Base-by-base conservation (phyloP, 148 eudicot species). In the Amaranthus cruentus region DNA sequence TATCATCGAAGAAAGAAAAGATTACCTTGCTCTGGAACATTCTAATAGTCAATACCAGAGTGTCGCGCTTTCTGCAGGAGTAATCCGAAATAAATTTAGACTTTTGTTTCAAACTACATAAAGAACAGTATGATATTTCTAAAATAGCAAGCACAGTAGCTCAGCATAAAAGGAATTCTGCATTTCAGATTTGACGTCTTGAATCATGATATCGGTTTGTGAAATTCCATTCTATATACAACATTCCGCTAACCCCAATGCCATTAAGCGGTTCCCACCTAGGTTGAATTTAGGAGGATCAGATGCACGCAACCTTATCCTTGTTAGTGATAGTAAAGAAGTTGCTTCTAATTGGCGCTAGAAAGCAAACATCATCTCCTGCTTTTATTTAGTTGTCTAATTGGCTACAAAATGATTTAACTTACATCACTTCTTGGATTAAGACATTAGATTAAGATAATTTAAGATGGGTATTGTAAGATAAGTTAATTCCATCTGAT, bases 11-110 rank as follows among this genome's bases (percentile, higher is more conserved):
- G 63, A 47, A 60, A 72, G 55, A 78, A 28, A 78, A 73, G 13
- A 52, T 61, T 87, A 93, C 98, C 97, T 86, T 91, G 88, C 76
- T 91, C 77, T 86, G 95, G 79, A 93, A 91, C 89, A 86, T 85
- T 82, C 98, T 86, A 87, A 93, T 88, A 72, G 95, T 89, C 85
- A 93, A 83, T 57, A 93, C 98, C 49, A 93, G 75, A 57, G 88
- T 82, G 79, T 93, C 97, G 57, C 98, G 90, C 87, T 81, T 79
- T 84, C 98, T 93, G 88, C 81, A 84, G 15, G 53, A 53, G 15
- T 76, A 76, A 74, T 68, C 59, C 61, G 5, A 9, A 58, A 67
- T 51, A 8, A 21, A 52, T 54, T 56, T 0, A 18, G 15, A 75
- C 14, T 15, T 51, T 5, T n/a, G 64, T 57, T 47, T 58, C 46